phyloP scores from a whole-genome alignment of 1,284 basidiomycete genomes.

The Anthracocystis setariae region DNA sequence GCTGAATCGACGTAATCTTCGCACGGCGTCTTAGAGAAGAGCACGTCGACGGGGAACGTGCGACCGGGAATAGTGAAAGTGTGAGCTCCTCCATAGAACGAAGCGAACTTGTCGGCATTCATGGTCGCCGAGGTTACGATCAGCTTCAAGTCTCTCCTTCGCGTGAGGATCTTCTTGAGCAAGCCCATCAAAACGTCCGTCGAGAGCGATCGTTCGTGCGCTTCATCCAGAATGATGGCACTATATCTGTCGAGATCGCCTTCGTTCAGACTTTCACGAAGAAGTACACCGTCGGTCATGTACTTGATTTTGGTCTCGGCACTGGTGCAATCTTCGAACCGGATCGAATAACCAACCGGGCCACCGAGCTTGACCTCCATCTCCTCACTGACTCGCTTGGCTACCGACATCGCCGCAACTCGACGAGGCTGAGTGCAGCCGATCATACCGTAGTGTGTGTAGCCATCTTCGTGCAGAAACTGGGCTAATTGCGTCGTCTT shows the following conservation, averaged over 20 bases:
- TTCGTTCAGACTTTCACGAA: slow-evolving; percentile 94
- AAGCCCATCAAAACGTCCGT: slow-evolving; percentile 98
- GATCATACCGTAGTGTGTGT: slow-evolving; percentile 84
- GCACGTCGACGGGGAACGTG: slow-evolving; percentile 97
- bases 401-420: slow-evolving; percentile 98
- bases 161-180: slow-evolving; percentile 87
- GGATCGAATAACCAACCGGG: slow-evolving; percentile 93
- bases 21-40: slow-evolving; percentile 94
- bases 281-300: slow-evolving; percentile 97
- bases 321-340: slow-evolving; percentile 95
- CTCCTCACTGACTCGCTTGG: slow-evolving; percentile 97
- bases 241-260: slow-evolving; percentile 93
- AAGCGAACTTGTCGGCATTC: slow-evolving; percentile 96
- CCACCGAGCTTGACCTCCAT: slow-evolving; percentile 81
- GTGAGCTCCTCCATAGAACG: slow-evolving; percentile 92
- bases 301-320: slow-evolving; percentile 89
- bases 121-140: slow-evolving; percentile 99
- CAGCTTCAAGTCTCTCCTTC: slow-evolving; percentile 89
- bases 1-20: slow-evolving; percentile 98
- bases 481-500: slow-evolving; percentile 93
- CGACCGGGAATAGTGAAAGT: slow-evolving; percentile 97
- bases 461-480: slow-evolving; percentile 94
- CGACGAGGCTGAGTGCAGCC: slow-evolving; percentile 96
- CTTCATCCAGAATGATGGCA: slow-evolving; percentile 95
- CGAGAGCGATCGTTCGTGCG: slow-evolving; percentile 92